Evolutionary conservation across 805 yeast species (phyloP).

Genomic region (Pichia rugopelliculosa): DNA sequence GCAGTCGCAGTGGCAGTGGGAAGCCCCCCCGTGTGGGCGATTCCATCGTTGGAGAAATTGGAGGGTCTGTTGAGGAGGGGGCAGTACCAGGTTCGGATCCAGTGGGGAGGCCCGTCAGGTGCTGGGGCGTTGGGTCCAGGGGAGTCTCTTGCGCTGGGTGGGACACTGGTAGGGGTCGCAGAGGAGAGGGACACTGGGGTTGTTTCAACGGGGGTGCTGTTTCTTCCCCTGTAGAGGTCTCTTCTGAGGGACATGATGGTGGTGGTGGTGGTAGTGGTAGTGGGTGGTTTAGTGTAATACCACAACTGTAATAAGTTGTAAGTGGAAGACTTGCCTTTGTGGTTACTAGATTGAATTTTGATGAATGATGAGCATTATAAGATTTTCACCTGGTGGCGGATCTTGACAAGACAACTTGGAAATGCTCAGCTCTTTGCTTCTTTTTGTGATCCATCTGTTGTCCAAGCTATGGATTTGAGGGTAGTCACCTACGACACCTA

Average conservation of each 20-base stretch:
- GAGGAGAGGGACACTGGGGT: neutral
- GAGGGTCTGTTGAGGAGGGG: neutral
- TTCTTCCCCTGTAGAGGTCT: constrained; percentile 28
- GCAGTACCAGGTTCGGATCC: neutral
- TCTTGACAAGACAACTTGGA: neutral
- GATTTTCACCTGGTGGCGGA: too few species aligned
- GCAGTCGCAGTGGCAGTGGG: neutral
- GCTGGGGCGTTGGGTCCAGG: neutral
- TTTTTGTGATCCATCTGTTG: neutral
- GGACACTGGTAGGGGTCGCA: neutral
- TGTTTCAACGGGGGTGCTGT: constrained; percentile 15
- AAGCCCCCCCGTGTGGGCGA: neutral
- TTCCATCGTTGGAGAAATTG: neutral
- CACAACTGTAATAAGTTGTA: too few species aligned
- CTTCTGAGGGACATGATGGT: constrained; percentile 28
- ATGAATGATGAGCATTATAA: too few species aligned
- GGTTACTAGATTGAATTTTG: too few species aligned
- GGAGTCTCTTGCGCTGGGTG: neutral
- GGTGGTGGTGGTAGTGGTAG: neutral
- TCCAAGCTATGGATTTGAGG: constrained; percentile 2
- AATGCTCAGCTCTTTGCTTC: neutral
- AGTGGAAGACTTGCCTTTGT: too few species aligned
- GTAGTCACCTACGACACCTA: neutral
- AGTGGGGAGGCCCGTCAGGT: neutral
- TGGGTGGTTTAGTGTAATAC: too few species aligned